Percentiles rank a stretch among this genome's conserved stretches.
phyloP scores from a whole-genome alignment of 176 grass and related monocot genomes.

The Elymus sibiricus region DNA sequence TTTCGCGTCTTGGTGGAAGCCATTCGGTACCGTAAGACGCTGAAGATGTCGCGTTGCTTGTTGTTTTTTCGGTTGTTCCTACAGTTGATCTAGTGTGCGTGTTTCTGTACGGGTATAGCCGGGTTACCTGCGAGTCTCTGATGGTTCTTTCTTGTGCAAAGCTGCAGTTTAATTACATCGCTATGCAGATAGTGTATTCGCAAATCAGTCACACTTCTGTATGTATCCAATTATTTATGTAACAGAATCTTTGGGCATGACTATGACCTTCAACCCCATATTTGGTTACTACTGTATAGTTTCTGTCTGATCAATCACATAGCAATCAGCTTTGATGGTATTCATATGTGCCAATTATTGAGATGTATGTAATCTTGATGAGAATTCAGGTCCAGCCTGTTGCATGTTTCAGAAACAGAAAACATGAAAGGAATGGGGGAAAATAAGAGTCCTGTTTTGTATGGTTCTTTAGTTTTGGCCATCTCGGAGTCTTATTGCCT shows the following conservation, averaged over 20 bases:
- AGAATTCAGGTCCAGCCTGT: background rate
- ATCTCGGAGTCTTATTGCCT: no score
- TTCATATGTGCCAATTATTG: background rate
- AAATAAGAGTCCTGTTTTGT: no score
- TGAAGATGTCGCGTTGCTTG: background rate
- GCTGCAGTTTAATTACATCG: slow-evolving; percentile 18
- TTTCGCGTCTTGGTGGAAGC: background rate
- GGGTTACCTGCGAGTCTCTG: background rate
- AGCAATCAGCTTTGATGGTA: background rate
- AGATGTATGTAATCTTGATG: background rate
- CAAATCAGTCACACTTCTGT: slow-evolving; percentile 24
- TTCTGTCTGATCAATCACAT: background rate
- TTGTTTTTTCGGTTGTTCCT: background rate
- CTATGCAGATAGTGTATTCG: slow-evolving; percentile 43
- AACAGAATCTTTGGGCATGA: slow-evolving; percentile 4
- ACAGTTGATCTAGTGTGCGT: slow-evolving; percentile 16
- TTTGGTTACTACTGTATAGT: slow-evolving; percentile 6
- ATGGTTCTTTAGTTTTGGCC: no score
- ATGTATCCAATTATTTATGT: slow-evolving; percentile 44
- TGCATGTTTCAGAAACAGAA: background rate
- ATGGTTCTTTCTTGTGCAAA: slow-evolving; percentile 30
- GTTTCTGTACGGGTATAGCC: background rate
- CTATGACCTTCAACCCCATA: background rate
- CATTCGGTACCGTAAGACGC: background rate
- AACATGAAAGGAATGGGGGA: no score